phyloP scores from a whole-genome alignment of 352 stramenopile genomes.

The Discostella stelligera region DNA sequence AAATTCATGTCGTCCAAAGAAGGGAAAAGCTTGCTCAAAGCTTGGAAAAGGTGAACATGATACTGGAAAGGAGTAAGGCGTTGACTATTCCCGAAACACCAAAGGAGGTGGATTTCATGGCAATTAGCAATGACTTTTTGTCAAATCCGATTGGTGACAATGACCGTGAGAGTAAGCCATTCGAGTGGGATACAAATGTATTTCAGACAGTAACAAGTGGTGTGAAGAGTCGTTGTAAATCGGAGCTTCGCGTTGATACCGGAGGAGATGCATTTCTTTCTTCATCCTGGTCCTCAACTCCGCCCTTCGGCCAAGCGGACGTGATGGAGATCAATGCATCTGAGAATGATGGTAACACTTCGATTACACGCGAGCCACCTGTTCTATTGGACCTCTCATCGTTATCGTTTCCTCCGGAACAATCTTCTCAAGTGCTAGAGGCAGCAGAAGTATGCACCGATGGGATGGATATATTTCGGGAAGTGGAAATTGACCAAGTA shows the following conservation, averaged over 20 bases:
- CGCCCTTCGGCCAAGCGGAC: too few species aligned
- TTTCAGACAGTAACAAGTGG: too few species aligned
- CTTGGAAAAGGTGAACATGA: slow-evolving; percentile 13
- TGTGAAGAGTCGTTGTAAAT: background rate
- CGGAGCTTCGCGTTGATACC: slow-evolving; percentile 5
- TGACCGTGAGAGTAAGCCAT: too few species aligned
- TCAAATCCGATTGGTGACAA: too few species aligned
- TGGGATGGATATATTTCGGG: background rate
- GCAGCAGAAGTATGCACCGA: background rate
- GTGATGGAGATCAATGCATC: too few species aligned
- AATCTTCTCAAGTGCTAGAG: background rate
- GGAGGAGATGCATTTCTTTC: background rate
- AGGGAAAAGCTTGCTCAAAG: slow-evolving; percentile 3
- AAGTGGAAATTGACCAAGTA: background rate
- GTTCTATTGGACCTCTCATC: too few species aligned
- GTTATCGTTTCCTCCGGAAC: background rate
- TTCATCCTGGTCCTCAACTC: background rate
- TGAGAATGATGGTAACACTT: too few species aligned
- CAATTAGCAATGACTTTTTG: too few species aligned
- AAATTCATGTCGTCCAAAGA: background rate
- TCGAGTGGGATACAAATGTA: too few species aligned
- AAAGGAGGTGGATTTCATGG: too few species aligned
- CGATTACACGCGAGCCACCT: too few species aligned
- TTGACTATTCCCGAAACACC: too few species aligned
- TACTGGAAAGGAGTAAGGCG: background rate